These are phyloP conservation scores for Coprinellus micaceus DNA, from an alignment of 768 basidiomycete genomes.

Conservation along the genomic window DNA sequence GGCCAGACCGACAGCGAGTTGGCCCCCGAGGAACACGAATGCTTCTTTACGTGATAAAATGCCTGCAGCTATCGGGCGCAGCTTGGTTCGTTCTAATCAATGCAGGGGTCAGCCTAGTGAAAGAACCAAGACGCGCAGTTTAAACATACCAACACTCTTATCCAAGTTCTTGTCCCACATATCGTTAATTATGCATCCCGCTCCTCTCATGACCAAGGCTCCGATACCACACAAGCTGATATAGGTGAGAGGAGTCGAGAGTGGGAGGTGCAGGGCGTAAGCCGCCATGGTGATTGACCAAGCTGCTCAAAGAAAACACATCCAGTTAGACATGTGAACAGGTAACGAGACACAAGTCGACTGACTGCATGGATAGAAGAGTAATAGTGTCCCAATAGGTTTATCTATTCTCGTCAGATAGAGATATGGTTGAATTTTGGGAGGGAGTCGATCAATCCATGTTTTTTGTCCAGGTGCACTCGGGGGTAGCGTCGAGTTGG, in stretches of 20 bases:
- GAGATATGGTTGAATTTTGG: slow-evolving; percentile 68
- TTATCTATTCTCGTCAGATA: slow-evolving; percentile 90
- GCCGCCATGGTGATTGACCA: slow-evolving; percentile 99
- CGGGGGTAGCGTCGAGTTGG: slow-evolving; percentile 1
- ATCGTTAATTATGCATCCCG: slow-evolving; percentile 98
- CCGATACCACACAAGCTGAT: slow-evolving; percentile 83
- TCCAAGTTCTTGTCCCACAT: slow-evolving; percentile 97
- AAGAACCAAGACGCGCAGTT: not conserved
- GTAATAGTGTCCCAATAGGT: slow-evolving; percentile 87
- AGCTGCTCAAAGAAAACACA: slow-evolving; percentile 44
- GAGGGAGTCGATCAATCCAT: slow-evolving; percentile 70
- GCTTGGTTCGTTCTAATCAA: slow-evolving; percentile 71
- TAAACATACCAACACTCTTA: slow-evolving; percentile 74
- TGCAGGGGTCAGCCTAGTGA: not conserved
- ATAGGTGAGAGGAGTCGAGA: slow-evolving; percentile 68
- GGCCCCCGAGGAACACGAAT: slow-evolving; percentile 73
- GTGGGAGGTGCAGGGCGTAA: slow-evolving; percentile 68
- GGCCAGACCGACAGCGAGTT: slow-evolving; percentile 78
- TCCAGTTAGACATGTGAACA: not conserved
- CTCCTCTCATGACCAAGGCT: slow-evolving; percentile 93
- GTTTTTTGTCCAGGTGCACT: slow-evolving; percentile 22
- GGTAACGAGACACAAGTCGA: slow-evolving; percentile 15
- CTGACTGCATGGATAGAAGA: slow-evolving; percentile 94
- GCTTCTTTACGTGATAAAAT: slow-evolving; percentile 77
- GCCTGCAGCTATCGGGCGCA: slow-evolving; percentile 83